phyloP scores from a whole-genome alignment of 2,329 filamentous ascomycete species.

The Verticillium klebahnii region DNA sequence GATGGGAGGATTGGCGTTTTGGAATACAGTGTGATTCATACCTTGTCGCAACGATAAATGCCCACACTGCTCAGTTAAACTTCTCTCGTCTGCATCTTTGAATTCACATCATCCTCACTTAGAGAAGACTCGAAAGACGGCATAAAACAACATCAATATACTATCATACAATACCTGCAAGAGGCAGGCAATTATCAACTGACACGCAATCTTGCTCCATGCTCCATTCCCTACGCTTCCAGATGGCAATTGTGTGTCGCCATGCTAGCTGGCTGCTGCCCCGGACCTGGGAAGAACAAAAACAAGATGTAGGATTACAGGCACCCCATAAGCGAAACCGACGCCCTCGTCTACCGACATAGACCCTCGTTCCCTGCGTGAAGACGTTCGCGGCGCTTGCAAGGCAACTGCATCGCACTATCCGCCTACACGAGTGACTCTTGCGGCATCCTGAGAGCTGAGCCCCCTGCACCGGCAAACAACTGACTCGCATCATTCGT shows the following conservation, averaged over 20 bases:
- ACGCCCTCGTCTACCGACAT: conserved; percentile 13
- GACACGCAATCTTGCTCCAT: conserved; percentile 1
- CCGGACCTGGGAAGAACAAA: not conserved
- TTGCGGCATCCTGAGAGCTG: not conserved
- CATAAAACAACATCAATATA: not conserved
- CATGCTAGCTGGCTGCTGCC: not conserved
- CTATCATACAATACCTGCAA: conserved; percentile 5
- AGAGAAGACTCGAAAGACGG: not conserved
- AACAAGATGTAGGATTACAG: conserved; percentile 15
- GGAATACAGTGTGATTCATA: not conserved
- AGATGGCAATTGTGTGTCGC: not conserved
- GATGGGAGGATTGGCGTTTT: not conserved
- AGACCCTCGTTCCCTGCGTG: not conserved
- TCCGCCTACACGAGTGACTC: not conserved
- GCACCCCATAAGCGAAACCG: conserved; percentile 8
- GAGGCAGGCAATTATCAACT: conserved; percentile 1
- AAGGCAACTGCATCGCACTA: not conserved
- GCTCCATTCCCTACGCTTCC: not conserved
- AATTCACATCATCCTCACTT: not conserved
- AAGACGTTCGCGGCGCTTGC: conserved; percentile 3
- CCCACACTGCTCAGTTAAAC: no score
- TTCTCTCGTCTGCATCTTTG: no score
- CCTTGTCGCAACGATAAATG: not conserved
- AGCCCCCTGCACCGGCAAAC: not conserved
- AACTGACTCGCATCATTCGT: not conserved